Evolutionary conservation across 495 filamentous ascomycete genomes (phyloP), one percentile per base, ranked within the genome.

Genomic region (Aspergillus diversus): DNA sequence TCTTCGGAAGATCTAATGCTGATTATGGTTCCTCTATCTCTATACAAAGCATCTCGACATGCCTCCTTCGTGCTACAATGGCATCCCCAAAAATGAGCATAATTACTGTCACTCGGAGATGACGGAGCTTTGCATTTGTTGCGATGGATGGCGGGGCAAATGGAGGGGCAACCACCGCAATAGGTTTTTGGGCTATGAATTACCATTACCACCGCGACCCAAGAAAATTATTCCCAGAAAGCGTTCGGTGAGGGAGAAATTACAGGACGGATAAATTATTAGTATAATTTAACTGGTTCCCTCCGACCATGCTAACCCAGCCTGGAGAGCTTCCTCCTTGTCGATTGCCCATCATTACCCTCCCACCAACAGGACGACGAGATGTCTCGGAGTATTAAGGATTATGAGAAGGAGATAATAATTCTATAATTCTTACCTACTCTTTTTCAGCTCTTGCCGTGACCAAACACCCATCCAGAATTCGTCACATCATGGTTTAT

Each of bases 111-210:
- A 50, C 42, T 65, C 55, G 62, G 62, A 65, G 62, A 59, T 55
- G 59, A 65, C 59, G 63, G 65, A 60, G 61, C 43, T 51, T 52
- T 42, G 15, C 55, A 50, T 15, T 53, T 63, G 46, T 42, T 42
- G 47, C 16, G 47, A 50, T 53, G 52, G 60, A 67, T 63, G 63
- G 60, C 71, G 75, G 73, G 75, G 75, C 73, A 74, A 66, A 74
- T 72, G 72, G 75, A 76, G 75, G 75, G 73, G 73, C 66, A 71
- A 48, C 37, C 35, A 8, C 39, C 21, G 4, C 16, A 50, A 31
- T 27, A 27, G 21, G 15, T 50, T 21, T 17, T 50, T 21, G 48
- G 52, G 32, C 16, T 53, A 47, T 51, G 51, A 49, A 61, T 61
- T 59, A 35, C 61, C 60, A 63, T 57, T 42, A 58, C 34, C 42